Evolutionary conservation across 1,284 basidiomycete species (phyloP).

Genomic region (Malassezia vespertilionis): DNA sequence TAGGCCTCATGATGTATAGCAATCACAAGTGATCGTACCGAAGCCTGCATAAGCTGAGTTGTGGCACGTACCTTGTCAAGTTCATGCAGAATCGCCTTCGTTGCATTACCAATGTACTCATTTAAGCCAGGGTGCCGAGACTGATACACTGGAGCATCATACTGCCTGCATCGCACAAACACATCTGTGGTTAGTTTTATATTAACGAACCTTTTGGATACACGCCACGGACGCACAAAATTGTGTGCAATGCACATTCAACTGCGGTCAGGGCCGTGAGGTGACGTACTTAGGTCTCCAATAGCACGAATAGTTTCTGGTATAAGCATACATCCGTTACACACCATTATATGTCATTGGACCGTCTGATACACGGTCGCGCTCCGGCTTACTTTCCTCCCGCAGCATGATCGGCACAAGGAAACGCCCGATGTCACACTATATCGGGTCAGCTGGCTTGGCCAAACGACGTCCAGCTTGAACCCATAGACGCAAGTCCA

Average conservation of each 20-base stretch:
- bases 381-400: neutral
- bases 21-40: slow-evolving; percentile 58
- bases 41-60: slow-evolving; percentile 9
- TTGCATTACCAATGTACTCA: slow-evolving; percentile 71
- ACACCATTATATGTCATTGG: slow-evolving; percentile 18
- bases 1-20: slow-evolving; percentile 59
- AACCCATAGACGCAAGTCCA: slow-evolving; percentile 14
- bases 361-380: slow-evolving; percentile 14
- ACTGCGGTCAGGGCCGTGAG: slow-evolving; percentile 46
- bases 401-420: neutral
- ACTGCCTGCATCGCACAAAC: slow-evolving; percentile 75
- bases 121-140: slow-evolving; percentile 76
- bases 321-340: neutral
- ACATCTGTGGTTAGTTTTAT: slow-evolving; percentile 52
- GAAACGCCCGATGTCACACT: neutral
- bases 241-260: slow-evolving; percentile 81
- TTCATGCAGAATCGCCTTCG: slow-evolving; percentile 65
- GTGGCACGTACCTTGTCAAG: slow-evolving; percentile 55
- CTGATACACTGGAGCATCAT: slow-evolving; percentile 77
- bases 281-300: slow-evolving; percentile 8
- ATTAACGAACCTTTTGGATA: slow-evolving; percentile 57
- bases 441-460: neutral
- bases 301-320: slow-evolving; percentile 11
- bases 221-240: slow-evolving; percentile 75
- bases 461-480: slow-evolving; percentile 5